phyloP scores from a whole-genome alignment of 768 basidiomycete genomes.

The Lentinula detonsa region DNA sequence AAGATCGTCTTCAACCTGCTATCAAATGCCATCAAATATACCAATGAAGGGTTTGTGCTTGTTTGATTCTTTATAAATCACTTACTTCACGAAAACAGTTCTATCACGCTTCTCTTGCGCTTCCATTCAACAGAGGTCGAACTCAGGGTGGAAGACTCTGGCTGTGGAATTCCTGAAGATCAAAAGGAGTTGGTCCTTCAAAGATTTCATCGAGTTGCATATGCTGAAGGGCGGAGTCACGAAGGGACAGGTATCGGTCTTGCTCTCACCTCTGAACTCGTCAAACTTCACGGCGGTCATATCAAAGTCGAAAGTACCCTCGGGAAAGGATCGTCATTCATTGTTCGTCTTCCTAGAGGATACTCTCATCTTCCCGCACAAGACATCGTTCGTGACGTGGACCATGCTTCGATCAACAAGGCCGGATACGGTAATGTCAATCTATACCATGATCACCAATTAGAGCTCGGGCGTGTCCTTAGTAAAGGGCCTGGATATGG shows the following conservation, averaged over 20 bases:
- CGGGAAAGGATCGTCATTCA: slow-evolving; percentile 4
- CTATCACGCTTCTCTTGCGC: background rate
- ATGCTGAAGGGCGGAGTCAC: slow-evolving; percentile 5
- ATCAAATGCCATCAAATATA: slow-evolving; percentile 6
- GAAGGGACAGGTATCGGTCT: slow-evolving; percentile 8
- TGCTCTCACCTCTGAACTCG: slow-evolving; percentile 7
- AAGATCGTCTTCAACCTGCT: slow-evolving; percentile 9
- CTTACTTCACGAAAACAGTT: background rate
- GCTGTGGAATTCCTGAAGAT: slow-evolving; percentile 8
- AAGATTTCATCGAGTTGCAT: slow-evolving; percentile 5
- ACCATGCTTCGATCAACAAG: background rate
- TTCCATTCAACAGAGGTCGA: background rate
- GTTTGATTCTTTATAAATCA: no score
- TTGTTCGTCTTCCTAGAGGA: background rate
- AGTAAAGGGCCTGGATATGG: background rate
- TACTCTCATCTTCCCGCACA: background rate
- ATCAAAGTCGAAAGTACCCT: slow-evolving; percentile 4
- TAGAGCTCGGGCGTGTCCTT: background rate
- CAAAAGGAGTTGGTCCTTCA: slow-evolving; percentile 1
- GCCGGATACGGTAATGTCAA: background rate
- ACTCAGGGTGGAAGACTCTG: slow-evolving; percentile 3
- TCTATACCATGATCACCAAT: background rate
- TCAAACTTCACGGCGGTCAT: slow-evolving; percentile 5
- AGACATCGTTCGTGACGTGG: background rate
- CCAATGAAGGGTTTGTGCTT: background rate